Evolutionary conservation across 208 protist genomes (phyloP).

Genomic region (Wallacemonas collosoma): DNA sequence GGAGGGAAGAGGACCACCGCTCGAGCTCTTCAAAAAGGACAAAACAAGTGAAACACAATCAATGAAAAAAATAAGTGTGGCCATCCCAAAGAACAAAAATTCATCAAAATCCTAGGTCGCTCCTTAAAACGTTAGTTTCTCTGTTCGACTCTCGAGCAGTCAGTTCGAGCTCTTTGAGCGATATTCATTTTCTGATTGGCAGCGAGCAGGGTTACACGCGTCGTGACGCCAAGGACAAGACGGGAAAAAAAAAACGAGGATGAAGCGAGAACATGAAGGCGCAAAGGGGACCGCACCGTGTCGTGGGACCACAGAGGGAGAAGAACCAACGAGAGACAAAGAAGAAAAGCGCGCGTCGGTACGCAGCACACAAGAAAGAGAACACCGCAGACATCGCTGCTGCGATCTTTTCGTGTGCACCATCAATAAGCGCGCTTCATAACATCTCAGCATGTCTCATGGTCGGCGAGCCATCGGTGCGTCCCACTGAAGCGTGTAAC

Average conservation of each 20-base stretch:
- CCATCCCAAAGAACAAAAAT: not conserved
- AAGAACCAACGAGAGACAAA: no score
- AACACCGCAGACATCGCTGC: no score
- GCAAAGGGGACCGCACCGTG: no score
- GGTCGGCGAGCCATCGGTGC: no score
- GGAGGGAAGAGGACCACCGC: constrained; percentile 1
- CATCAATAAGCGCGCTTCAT: no score
- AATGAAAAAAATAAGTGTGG: constrained; percentile 18
- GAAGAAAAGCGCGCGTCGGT: no score
- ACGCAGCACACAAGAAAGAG: no score
- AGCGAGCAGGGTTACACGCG: not conserved
- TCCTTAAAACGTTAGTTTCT: constrained; percentile 2
- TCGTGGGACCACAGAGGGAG: no score
- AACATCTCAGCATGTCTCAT: no score
- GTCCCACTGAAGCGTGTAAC: no score
- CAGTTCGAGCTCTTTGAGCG: constrained; percentile 1
- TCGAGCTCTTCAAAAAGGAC: constrained; percentile 12
- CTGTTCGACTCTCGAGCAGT: constrained; percentile 3
- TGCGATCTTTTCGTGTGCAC: no score
- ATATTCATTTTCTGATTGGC: constrained; percentile 2
- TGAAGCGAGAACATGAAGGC: not conserved
- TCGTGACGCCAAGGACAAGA: not conserved
- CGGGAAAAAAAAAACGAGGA: constrained; percentile 1
- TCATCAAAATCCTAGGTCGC: not conserved
- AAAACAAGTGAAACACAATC: not conserved